Evolutionary conservation across 108 stramenopile genomes (phyloP), one percentile per base, ranked within the genome.

Genomic region (Nannochloropsis gaditana): DNA sequence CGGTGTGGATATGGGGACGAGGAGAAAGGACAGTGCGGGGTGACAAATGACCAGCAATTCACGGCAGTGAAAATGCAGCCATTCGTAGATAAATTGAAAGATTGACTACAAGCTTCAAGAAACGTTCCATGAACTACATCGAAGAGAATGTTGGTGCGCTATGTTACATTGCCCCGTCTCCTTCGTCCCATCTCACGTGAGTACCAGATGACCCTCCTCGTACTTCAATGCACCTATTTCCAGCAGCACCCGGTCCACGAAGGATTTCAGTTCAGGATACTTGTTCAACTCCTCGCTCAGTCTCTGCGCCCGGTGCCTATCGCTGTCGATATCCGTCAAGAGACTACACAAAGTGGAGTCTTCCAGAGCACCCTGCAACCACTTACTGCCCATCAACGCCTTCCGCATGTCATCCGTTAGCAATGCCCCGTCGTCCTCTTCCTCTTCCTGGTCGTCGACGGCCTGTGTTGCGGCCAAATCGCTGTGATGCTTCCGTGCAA

Each of bases 161-260:
- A 73, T 73, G 5, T 73, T n/a, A 73, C 59, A n/a, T 15, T n/a
- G 1, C 59, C 47, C 47, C 10, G 15, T 15, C 47, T 0, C 47
- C 47, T 15, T 15, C 47, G 15, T 15, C 59, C 59, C 59, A 73
- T 73, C 59, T n/a, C 59, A 15, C 59, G 59, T n/a, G n/a, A 73
- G n/a, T 6, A 73, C 8, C 59, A 73, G n/a, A 15, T 73, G 59
- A 15, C 59, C 59, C 19, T 73, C n/a, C 59, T 73, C 59, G n/a
- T 73, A 2, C n/a, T 73, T 73, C 2, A 73, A 8, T n/a, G 59
- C 59, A 4, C 59, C 59, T n/a, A 73, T n/a, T n/a, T 73, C 59
- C 59, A 73, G n/a, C 59, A 73, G n/a, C 59, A 73, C 2, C 59
- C 59, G 59, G n/a, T 73, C 59, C 59, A 73, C 59, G n/a, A 73